A percentile compares a stretch with the other conserved stretches of the same genome.
Evolutionary conservation across 1,139 yeast genomes (phyloP).

Genomic region (Kluyveromyces marxianus): DNA sequence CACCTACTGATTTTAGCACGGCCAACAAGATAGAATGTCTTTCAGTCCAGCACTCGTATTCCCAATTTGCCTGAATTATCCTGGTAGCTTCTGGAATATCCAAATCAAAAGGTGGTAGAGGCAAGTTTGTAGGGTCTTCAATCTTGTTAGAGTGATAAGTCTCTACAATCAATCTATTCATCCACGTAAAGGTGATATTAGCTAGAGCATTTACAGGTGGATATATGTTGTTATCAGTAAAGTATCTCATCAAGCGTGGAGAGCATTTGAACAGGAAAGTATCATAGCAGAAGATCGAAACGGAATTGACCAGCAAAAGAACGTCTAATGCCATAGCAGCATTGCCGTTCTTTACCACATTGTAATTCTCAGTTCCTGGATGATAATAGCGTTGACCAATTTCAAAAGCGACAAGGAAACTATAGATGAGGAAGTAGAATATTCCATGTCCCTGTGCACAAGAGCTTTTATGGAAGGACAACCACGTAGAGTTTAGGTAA

Average conservation of each 20-base stretch:
- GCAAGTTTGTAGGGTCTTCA: constrained; percentile 45
- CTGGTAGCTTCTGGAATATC: constrained; percentile 37
- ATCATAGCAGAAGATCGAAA: constrained; percentile 36
- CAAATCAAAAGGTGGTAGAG: constrained; percentile 44
- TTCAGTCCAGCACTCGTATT: constrained; percentile 26
- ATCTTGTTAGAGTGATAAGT: constrained; percentile 42
- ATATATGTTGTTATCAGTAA: constrained; percentile 27
- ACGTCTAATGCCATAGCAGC: constrained; percentile 19
- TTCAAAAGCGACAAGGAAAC: constrained; percentile 19
- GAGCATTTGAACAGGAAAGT: constrained; percentile 38
- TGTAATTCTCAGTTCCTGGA: constrained; percentile 22
- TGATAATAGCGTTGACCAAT: constrained; percentile 21
- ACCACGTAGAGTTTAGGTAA: constrained; percentile 28
- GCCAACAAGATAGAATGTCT: constrained; percentile 38
- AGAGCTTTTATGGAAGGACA: constrained; percentile 30
- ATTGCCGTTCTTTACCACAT: constrained; percentile 23
- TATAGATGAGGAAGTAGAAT: constrained; percentile 26
- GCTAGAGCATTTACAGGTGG: constrained; percentile 44
- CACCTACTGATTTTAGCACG: constrained; percentile 43
- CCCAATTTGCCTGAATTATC: constrained; percentile 34
- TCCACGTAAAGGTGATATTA: constrained; percentile 51
- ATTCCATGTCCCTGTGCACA: constrained; percentile 28
- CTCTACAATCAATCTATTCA: constrained; percentile 46
- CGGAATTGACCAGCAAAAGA: constrained; percentile 29
- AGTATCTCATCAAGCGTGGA: constrained; percentile 37